Conservation (phyloP, 169 alveolate genomes). For the Plasmodium gonderi region DNA sequence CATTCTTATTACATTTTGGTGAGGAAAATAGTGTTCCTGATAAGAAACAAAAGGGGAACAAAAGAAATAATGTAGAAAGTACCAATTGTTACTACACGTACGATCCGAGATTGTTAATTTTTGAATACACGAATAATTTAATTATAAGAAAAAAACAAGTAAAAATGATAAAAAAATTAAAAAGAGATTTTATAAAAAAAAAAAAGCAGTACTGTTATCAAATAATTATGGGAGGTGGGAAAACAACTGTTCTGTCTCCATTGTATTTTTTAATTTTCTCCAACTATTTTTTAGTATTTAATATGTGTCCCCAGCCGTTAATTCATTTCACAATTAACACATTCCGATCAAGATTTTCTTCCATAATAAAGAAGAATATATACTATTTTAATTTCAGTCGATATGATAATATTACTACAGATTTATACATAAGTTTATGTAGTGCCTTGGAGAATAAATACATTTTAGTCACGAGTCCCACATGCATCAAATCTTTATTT, state of each 20-base stretch:
- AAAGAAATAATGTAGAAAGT: not conserved
- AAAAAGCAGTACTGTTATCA: conserved; percentile 92
- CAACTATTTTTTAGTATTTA: conserved; percentile 83
- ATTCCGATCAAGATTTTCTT: conserved; percentile 89
- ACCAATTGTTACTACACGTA: conserved; percentile 68
- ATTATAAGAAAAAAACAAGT: conserved; percentile 91
- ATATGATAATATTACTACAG: conserved; percentile 85
- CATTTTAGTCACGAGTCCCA: conserved; percentile 91
- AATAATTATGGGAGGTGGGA: conserved; percentile 96
- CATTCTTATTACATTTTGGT: not conserved
- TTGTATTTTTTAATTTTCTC: conserved; percentile 75
- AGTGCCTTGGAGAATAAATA: conserved; percentile 90
- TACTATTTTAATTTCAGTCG: conserved; percentile 87
- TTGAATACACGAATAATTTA: conserved; percentile 91
- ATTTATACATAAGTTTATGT: conserved; percentile 85
- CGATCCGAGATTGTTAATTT: conserved; percentile 92
- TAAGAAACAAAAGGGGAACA: not conserved
- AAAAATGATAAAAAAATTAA: conserved; percentile 84
- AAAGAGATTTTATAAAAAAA: conserved; percentile 79
- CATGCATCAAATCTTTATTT: conserved; percentile 90
- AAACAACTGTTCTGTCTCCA: conserved; percentile 92
- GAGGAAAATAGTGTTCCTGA: not conserved
- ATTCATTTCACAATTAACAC: conserved; percentile 90
- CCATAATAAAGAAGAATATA: conserved; percentile 87
- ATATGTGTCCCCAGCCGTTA: conserved; percentile 89